These are phyloP conservation scores for Apophysomyces variabilis DNA, from an alignment of 371 early-diverging fungal genomes.

Conservation along the genomic window DNA sequence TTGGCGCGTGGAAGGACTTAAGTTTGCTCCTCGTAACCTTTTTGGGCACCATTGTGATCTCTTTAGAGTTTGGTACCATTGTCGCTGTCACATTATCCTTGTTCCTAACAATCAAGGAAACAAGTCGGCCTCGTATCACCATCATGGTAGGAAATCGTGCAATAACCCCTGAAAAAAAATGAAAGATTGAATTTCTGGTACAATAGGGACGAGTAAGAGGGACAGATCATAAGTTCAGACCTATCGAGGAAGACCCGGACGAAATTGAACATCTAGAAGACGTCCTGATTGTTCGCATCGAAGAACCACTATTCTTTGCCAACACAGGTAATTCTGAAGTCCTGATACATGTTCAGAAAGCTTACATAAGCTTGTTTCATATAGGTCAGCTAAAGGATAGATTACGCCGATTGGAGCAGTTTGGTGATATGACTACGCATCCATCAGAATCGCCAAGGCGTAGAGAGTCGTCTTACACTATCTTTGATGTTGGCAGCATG, in stretches of 20 bases:
- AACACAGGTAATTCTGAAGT: slow-evolving; percentile 67
- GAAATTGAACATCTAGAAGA: slow-evolving; percentile 78
- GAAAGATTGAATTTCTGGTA: slow-evolving; percentile 1
- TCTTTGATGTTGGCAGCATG: slow-evolving; percentile 91
- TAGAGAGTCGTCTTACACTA: slow-evolving; percentile 66
- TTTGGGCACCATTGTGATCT: slow-evolving; percentile 79
- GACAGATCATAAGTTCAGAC: slow-evolving; percentile 47
- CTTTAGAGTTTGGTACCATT: slow-evolving; percentile 90
- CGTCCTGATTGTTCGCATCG: slow-evolving; percentile 83
- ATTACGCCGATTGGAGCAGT: slow-evolving; percentile 86
- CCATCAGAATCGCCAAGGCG: slow-evolving; percentile 78
- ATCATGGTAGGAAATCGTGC: slow-evolving; percentile 60
- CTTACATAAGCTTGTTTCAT: not conserved
- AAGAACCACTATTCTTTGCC: slow-evolving; percentile 93
- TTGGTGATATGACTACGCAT: slow-evolving; percentile 88
- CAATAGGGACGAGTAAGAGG: slow-evolving; percentile 51
- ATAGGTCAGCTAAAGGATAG: slow-evolving; percentile 88
- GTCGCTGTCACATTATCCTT: slow-evolving; percentile 86
- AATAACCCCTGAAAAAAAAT: not conserved
- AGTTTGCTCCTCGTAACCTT: slow-evolving; percentile 82
- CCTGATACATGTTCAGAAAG: too few relatives aligned
- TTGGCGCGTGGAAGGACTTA: slow-evolving; percentile 89
- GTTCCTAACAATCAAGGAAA: slow-evolving; percentile 87
- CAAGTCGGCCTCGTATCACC: slow-evolving; percentile 83
- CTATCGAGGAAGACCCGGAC: slow-evolving; percentile 67